Conservation (phyloP, 2,329 filamentous ascomycete genomes). For the Calonectria pauciramosa region DNA sequence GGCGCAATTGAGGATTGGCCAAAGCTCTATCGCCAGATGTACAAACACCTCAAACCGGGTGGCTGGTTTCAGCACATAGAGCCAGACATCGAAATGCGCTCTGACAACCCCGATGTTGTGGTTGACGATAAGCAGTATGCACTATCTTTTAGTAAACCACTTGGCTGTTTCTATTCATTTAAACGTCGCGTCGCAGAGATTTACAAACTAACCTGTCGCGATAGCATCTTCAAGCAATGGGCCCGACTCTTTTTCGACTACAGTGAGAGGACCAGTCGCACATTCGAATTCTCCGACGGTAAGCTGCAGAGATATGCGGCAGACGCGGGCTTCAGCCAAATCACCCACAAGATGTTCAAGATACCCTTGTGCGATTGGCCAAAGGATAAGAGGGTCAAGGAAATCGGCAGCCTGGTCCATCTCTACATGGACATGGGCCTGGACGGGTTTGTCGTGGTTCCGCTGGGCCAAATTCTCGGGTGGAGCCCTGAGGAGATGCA, state of each 20-base stretch:
- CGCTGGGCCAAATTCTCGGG: slow-evolving; percentile 4
- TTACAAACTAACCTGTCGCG: not conserved
- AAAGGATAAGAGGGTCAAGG: slow-evolving; percentile 53
- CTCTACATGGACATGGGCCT: not conserved
- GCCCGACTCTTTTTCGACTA: slow-evolving; percentile 42
- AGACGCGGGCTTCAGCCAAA: slow-evolving; percentile 50
- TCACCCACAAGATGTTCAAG: slow-evolving; percentile 48
- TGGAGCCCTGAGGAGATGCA: slow-evolving; percentile 9
- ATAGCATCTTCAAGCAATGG: slow-evolving; percentile 35
- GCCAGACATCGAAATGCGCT: not conserved
- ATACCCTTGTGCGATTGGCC: slow-evolving; percentile 59
- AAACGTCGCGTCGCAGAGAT: not conserved
- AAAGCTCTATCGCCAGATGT: slow-evolving; percentile 1
- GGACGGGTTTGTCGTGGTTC: not conserved
- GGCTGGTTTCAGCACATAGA: slow-evolving; percentile 11
- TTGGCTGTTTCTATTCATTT: not conserved
- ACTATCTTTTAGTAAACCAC: too few species aligned
- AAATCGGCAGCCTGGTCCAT: slow-evolving; percentile 50
- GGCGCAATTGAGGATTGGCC: slow-evolving; percentile 13
- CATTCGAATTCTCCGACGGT: slow-evolving; percentile 35
- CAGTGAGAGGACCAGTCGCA: slow-evolving; percentile 41
- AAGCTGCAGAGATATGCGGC: slow-evolving; percentile 32
- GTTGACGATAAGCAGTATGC: not conserved
- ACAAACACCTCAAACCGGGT: not conserved
- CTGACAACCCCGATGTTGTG: not conserved